Evolutionary conservation across 108 stramenopile genomes (phyloP), one percentile per base, ranked within the genome.

Genomic region (Seminavis robusta): DNA sequence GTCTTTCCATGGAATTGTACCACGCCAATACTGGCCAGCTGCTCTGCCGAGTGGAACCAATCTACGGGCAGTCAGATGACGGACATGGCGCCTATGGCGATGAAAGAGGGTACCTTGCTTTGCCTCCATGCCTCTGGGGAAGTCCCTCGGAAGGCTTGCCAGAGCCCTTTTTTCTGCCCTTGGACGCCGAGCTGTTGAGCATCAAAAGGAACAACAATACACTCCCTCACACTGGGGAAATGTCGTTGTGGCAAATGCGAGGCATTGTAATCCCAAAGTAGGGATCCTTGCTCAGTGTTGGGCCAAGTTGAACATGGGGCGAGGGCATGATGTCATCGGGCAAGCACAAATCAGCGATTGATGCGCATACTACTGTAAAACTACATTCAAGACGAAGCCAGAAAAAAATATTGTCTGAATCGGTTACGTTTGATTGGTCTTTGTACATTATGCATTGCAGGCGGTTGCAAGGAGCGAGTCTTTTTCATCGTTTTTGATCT

Each of bases 221-320:
- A 11, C 33, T 56, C 8, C 47, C 49, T 1, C 73, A 74, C 39
- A 67, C 66, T 16, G 73, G 73, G 21, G 65, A 74, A 42, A 74
- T 74, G 73, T 66, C 73, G 4, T 52, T 32, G 17, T 74, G 73
- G 73, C 73, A 74, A 47, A 67, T 74, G 73, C 60, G 73, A 17
- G 73, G 73, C 33, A 38, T 58, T 9, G 24, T 67, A 26, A 34
- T 67, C 19, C 58, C 56, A 1, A 67, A 42, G 52, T 26, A 65
- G 45, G 23, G 21, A 33, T n/a, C n/a, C n/a, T n/a, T n/a, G n/a
- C n/a, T n/a, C n/a, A n/a, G n/a, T n/a, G n/a, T n/a, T n/a, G n/a
- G n/a, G n/a, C n/a, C n/a, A n/a, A n/a, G n/a, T n/a, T n/a, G n/a
- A n/a, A n/a, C n/a, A n/a, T n/a, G n/a, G n/a, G n/a, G n/a, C n/a